phyloP scores from a whole-genome alignment of 495 filamentous ascomycete genomes.

The Pseudotulostoma volvatum region DNA sequence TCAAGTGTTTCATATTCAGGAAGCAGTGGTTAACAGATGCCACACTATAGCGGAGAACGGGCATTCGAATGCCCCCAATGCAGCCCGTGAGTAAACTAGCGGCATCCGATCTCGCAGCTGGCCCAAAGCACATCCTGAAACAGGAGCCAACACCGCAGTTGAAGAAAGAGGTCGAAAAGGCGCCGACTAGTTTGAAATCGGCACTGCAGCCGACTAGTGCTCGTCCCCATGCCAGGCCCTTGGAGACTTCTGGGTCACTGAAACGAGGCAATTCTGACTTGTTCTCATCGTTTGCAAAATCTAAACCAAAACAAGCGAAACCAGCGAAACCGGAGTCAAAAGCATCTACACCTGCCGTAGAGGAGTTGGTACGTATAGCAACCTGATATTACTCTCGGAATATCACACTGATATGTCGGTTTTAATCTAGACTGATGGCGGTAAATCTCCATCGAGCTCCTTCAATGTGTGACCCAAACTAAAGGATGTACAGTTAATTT shows the following conservation, averaged over 20 bases:
- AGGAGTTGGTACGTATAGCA: conserved; percentile 22
- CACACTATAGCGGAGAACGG: conserved; percentile 31
- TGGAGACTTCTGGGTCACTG: conserved; percentile 22
- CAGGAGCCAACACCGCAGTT: conserved; percentile 10
- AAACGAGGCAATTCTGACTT: conserved; percentile 52
- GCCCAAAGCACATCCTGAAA: conserved; percentile 21
- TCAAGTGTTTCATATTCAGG: not conserved
- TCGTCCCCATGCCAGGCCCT: conserved; percentile 19
- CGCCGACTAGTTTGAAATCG: conserved; percentile 14
- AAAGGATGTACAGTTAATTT: conserved; percentile 9
- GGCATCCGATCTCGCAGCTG: not conserved
- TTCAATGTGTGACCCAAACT: too few relatives aligned
- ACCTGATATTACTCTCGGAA: too few relatives aligned
- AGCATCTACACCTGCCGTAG: conserved; percentile 22
- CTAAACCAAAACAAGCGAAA: conserved; percentile 47
- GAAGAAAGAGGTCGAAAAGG: conserved; percentile 17
- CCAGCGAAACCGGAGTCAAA: conserved; percentile 36
- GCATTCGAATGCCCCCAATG: conserved; percentile 14
- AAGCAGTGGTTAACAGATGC: conserved; percentile 7
- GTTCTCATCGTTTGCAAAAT: conserved; percentile 74
- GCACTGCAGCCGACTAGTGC: conserved; percentile 11
- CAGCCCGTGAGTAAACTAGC: too few relatives aligned
- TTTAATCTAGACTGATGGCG: too few relatives aligned
- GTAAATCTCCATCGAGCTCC: too few relatives aligned
- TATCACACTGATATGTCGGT: too few relatives aligned